phyloP scores from a whole-genome alignment of 805 yeast genomes.

The Saturnispora serradocipensis region DNA sequence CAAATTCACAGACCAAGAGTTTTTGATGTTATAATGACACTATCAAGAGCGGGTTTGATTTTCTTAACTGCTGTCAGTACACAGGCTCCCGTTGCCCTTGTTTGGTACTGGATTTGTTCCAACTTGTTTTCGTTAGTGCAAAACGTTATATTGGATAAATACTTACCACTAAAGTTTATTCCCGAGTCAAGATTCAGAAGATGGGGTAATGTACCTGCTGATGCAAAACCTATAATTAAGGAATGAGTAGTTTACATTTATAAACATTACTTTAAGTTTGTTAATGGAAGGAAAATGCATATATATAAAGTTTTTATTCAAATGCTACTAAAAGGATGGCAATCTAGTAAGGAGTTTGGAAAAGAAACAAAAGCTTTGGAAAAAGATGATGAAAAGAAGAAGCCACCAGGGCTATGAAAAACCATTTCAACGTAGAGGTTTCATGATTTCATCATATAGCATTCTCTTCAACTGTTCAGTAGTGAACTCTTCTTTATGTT shows the following conservation, averaged over 20 bases:
- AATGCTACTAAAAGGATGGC: not conserved
- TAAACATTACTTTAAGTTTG: too few relatives aligned
- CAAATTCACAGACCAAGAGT: slow-evolving; percentile 38
- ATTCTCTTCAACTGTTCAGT: slow-evolving; percentile 67
- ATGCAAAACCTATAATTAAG: slow-evolving; percentile 3
- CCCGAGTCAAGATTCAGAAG: slow-evolving; percentile 30
- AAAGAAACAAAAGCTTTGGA: not conserved
- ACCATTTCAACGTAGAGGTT: slow-evolving; percentile 24
- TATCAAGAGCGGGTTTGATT: slow-evolving; percentile 67
- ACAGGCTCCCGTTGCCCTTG: slow-evolving; percentile 77
- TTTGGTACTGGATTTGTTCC: slow-evolving; percentile 86
- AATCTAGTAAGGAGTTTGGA: not conserved
- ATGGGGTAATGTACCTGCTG: slow-evolving; percentile 8
- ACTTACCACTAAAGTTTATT: slow-evolving; percentile 48
- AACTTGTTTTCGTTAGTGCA: slow-evolving; percentile 69
- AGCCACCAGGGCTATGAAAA: not conserved
- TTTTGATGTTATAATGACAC: slow-evolving; percentile 54
- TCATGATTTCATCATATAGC: slow-evolving; percentile 76
- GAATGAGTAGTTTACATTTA: not conserved
- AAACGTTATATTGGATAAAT: slow-evolving; percentile 58
- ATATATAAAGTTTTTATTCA: not conserved
- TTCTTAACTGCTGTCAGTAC: slow-evolving; percentile 76
- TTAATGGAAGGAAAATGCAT: not conserved
- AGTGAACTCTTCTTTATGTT: slow-evolving; percentile 66
- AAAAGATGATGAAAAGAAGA: not conserved